Evolutionary conservation across 495 filamentous ascomycete species (phyloP).

Genomic region (Astrothelium macrocarpum): DNA sequence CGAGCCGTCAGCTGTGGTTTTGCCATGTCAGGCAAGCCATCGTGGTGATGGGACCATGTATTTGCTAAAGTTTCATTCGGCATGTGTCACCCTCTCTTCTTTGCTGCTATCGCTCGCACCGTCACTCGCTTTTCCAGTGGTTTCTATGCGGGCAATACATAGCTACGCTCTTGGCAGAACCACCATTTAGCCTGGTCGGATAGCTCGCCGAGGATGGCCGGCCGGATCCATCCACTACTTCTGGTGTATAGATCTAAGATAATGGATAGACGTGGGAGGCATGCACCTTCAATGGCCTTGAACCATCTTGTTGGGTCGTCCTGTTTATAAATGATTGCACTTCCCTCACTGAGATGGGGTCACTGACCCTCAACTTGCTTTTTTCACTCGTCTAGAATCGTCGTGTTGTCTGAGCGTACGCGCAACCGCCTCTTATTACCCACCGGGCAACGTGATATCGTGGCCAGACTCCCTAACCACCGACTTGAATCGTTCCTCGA

Average conservation of each 20-base stretch:
- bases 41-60: not conserved
- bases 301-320: not conserved
- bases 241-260: constrained; percentile 1
- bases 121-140: not conserved
- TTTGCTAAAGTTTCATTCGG: constrained; percentile 2
- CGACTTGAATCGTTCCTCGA: not conserved
- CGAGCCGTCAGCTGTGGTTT: not conserved
- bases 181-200: not conserved
- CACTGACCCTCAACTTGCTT: not conserved
- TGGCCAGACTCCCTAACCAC: not conserved
- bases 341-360: not conserved
- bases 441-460: not conserved
- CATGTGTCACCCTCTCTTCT: not conserved
- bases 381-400: not conserved
- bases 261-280: not conserved
- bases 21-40: not conserved
- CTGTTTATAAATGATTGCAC: not conserved
- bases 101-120: not conserved
- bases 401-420: not conserved
- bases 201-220: not conserved
- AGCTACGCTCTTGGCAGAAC: not conserved
- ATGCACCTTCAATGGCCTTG: not conserved
- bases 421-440: not conserved
- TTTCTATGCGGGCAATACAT: not conserved
- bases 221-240: not conserved